Conservation (phyloP, 2,329 filamentous ascomycete species). For the Chrysoporthe cubensis region DNA sequence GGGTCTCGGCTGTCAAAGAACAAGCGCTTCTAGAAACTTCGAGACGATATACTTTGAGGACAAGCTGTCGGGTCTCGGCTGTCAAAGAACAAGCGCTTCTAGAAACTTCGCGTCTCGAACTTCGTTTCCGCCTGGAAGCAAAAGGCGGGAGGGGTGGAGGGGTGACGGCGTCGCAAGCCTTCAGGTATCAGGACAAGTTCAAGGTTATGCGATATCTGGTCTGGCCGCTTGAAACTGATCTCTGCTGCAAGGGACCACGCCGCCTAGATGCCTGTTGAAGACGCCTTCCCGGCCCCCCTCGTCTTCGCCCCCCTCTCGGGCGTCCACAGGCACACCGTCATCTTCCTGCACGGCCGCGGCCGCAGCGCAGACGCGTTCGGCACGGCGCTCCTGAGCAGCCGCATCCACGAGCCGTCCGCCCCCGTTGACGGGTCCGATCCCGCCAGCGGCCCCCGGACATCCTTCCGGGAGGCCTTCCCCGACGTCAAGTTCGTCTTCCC, state of each 20-base stretch:
- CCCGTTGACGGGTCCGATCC: too few relatives aligned
- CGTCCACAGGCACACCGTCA: slow-evolving; percentile 48
- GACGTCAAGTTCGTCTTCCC: slow-evolving; percentile 56
- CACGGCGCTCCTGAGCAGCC: slow-evolving; percentile 41
- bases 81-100: neutral
- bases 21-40: neutral
- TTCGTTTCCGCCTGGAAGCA: too few relatives aligned
- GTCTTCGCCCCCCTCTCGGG: slow-evolving; percentile 27
- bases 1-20: neutral
- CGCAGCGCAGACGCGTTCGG: slow-evolving; percentile 46
- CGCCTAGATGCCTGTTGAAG: slow-evolving; percentile 17
- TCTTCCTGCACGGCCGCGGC: slow-evolving; percentile 56
- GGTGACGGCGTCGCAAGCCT: too few relatives aligned
- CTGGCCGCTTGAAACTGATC: too few relatives aligned
- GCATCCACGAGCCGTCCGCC: slow-evolving; percentile 21
- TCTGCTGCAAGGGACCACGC: neutral
- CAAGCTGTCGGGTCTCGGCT: neutral
- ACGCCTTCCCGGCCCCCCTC: slow-evolving; percentile 28
- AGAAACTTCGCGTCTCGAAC: neutral
- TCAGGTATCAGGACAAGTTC: neutral
- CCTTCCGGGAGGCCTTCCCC: slow-evolving; percentile 42
- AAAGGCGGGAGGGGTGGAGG: too few relatives aligned
- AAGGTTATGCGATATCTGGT: too few relatives aligned
- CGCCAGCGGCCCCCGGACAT: slow-evolving; percentile 4
- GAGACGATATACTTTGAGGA: too few relatives aligned